A percentile compares a stretch with the other conserved stretches of the same genome.
These are phyloP conservation scores for Penicillium crustosum DNA, from an alignment of 2,329 filamentous ascomycete species.

Conservation along the genomic window DNA sequence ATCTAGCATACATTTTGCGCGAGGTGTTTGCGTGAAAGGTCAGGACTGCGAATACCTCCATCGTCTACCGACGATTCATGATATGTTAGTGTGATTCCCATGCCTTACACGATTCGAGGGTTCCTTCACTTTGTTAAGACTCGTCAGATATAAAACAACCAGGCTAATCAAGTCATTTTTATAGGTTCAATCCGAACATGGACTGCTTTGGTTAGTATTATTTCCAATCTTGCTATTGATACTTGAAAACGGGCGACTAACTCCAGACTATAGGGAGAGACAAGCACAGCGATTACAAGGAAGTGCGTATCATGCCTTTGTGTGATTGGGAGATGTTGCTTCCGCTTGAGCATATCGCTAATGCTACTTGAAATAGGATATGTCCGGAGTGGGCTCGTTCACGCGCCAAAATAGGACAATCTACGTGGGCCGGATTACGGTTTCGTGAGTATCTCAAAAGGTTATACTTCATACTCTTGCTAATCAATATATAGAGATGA, in stretches of 20 bases:
- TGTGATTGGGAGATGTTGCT: not conserved
- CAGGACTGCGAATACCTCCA: conserved; percentile 94
- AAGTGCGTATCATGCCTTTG: conserved; percentile 2
- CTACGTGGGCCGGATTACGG: conserved; percentile 73
- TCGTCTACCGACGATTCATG: conserved; percentile 78
- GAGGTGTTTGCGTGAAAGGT: conserved; percentile 63
- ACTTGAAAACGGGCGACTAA: not conserved
- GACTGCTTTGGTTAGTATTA: conserved; percentile 96
- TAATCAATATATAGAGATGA: conserved; percentile 64
- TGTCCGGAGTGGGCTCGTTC: conserved; percentile 95
- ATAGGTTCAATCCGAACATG: conserved; percentile 77
- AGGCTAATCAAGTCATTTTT: not conserved
- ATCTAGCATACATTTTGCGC: conserved; percentile 16
- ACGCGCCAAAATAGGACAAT: conserved; percentile 87
- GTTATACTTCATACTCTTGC: not conserved
- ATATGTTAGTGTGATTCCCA: conserved; percentile 51
- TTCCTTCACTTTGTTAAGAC: not conserved
- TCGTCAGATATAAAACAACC: not conserved
- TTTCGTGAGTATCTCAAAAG: not conserved
- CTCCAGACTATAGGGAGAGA: conserved; percentile 12
- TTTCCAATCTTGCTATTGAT: conserved; percentile 44
- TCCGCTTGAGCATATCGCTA: not conserved
- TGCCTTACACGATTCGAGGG: not conserved
- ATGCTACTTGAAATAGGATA: conserved; percentile 40
- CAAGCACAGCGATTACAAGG: conserved; percentile 25